phyloP scores from a whole-genome alignment of 306 rosid species.

The Gastrolobium bilobum region DNA sequence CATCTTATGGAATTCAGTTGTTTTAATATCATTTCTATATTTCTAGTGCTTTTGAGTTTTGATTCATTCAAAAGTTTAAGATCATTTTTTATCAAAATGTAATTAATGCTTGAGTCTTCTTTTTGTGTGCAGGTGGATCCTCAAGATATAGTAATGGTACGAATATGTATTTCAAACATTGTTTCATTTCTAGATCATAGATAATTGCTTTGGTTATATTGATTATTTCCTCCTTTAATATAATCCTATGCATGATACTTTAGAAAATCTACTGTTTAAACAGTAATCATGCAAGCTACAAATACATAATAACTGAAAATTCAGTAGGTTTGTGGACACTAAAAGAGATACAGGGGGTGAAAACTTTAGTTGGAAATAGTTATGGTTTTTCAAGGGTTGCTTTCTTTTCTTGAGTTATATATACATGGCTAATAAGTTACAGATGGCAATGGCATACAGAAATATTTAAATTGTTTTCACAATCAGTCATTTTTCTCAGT shows the following conservation, averaged over 20 bases:
- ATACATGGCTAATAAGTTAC: background rate
- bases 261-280: conserved; percentile 33
- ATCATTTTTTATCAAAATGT: conserved; percentile 29
- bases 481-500: background rate
- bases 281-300: background rate
- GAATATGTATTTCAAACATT: conserved; percentile 46
- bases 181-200: conserved; percentile 28
- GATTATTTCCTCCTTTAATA: conserved; percentile 33
- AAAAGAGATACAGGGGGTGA: background rate
- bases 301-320: conserved; percentile 7
- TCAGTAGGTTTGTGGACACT: conserved; percentile 5
- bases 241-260: conserved; percentile 2
- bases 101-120: conserved; percentile 41
- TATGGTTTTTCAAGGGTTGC: background rate
- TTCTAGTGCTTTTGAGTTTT: conserved; percentile 17
- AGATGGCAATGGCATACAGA: background rate
- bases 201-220: conserved; percentile 37
- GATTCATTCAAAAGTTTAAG: conserved; percentile 31
- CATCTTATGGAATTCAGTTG: conserved; percentile 13
- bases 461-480: background rate
- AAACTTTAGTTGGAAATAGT: conserved; percentile 17
- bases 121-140: conserved; percentile 90
- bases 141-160: conserved; percentile 98
- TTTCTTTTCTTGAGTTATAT: conserved; percentile 27
- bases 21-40: conserved; percentile 4